Base-by-base conservation (phyloP, 495 filamentous ascomycete species). In the Sphaerosporella brunnea region DNA sequence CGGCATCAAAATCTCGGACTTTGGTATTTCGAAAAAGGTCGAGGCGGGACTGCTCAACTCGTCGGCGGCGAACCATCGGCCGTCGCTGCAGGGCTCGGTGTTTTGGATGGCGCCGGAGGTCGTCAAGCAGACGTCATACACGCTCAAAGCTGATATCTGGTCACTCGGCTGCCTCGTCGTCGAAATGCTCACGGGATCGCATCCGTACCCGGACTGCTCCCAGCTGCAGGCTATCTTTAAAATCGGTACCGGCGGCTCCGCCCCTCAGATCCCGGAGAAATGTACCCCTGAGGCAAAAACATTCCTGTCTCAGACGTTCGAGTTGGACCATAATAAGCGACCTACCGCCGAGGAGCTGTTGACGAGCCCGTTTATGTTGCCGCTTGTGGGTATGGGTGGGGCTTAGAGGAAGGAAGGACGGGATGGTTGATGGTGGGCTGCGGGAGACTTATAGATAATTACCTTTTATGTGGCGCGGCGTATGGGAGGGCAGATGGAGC, bases 81-180 rank as follows among this genome's bases (percentile, higher is more conserved):
- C 92, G 2, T 95, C 88, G 1, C 69, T 99, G 10, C 90, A 99
- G 58, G 90, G 90, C 23, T 93, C 84, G 46, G 90, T 99, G 37
- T 99, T 95, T 65, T 99, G 90, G 90, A 99, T 99, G 90, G 90
- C 90, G 2, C 90, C 90, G 23, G 90, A 99, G 65, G 90, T 99
- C 24, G 92, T 99, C 44, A 86, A 85, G 51, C 90, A 96, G 64
- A 95, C 88, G 1, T 83, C 84, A 0, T 94, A 99, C 62, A 96
- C 90, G 0, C 85, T 88, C 61, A 99, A 99, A 66, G 90, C 92
- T n/a, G 90, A 99, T 62, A 96, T 99, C 60, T 99, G 90, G 90
- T 92, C 84, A 46, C 71, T 99, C 26, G 90, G 90, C 19, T 99
- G 90, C 63, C 67, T 99, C 16, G 81, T 99, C 37, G 90, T 99